Base-by-base conservation (phyloP, 1,284 basidiomycete species). In the Sporisorium sorghi region DNA sequence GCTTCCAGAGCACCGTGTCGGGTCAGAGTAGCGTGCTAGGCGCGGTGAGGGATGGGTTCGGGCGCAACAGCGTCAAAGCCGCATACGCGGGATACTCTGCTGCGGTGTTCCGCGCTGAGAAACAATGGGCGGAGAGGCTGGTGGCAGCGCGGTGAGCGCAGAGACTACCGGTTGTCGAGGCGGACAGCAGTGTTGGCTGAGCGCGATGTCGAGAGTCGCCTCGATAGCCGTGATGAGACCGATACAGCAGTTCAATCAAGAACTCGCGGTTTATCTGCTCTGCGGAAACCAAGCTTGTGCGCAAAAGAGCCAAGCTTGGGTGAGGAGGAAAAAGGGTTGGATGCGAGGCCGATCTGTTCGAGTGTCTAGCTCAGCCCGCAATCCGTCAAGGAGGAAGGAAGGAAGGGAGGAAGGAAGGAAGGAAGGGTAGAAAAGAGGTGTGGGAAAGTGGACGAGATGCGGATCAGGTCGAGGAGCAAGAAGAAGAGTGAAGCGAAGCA, bases 231-330 rank as follows among this genome's bases (percentile, higher is more conserved):
- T 39, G 17, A 10, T 28, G 47, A 26, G 5, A 39, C 7, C 21
- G 30, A 33, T n/a, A 42, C 49, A 63, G 33, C 49, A 44, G 28
- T 52, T 57, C 61, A 63, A 21, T 30, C 11, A 57, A 63, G 61
- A 64, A 64, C 28, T 30, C 50, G 37, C 37, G 30, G 19, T 46
- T 50, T 35, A 47, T 23, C 54, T n/a, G 30, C 33, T 47, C 44
- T 44, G 30, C 32, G 7, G 12, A 37, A 40, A n/a, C 32, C 48
- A 35, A 30, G 50, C 32, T 33, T 37, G 46, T 58, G 51, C 50
- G 65, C 26, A 37, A 62, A 55, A 50, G 55, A 48, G 39, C 28
- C 15, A 35, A 30, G 26, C 44, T 28, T n/a, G 35, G 21, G 23
- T 10, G 21, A 10, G 26, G 24, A 21, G 23, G 26, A 21, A 23